These are phyloP conservation scores for Rhodotorula sp. DNA, from an alignment of 1,284 basidiomycete genomes.

Conservation along the genomic window DNA sequence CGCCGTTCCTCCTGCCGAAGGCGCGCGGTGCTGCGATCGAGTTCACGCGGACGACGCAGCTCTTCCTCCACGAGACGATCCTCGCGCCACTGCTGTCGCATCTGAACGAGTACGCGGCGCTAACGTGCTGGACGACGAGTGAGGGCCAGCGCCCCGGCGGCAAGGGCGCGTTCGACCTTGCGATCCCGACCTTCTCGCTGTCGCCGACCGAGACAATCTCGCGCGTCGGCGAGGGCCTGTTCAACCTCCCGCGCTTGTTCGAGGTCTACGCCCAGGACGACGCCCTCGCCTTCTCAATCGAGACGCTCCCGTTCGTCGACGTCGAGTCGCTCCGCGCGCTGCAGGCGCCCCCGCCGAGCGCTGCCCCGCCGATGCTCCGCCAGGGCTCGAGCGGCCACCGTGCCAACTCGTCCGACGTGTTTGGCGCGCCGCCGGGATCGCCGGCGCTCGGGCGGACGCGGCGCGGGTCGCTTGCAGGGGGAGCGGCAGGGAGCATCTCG, in stretches of 20 bases:
- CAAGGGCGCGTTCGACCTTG: constrained; percentile 63
- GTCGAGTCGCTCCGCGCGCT: constrained; percentile 58
- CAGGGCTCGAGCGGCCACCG: constrained; percentile 51
- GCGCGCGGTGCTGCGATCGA: constrained; percentile 64
- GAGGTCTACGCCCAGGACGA: constrained; percentile 92
- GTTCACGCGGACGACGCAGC: constrained; percentile 74
- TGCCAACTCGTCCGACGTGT: constrained; percentile 45
- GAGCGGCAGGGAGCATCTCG: neutral
- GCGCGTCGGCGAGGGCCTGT: constrained; percentile 83
- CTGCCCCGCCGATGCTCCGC: constrained; percentile 29
- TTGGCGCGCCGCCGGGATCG: constrained; percentile 1
- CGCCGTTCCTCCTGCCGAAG: constrained; percentile 59
- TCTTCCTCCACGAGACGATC: constrained; percentile 75
- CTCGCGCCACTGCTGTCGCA: constrained; percentile 78
- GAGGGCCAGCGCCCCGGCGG: constrained; percentile 39
- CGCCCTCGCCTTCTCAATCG: constrained; percentile 82
- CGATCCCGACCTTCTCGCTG: constrained; percentile 89
- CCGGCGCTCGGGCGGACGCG: constrained; percentile 29
- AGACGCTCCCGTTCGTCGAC: constrained; percentile 73
- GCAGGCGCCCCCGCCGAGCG: constrained; percentile 10
- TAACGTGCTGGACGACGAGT: constrained; percentile 66
- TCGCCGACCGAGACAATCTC: constrained; percentile 87
- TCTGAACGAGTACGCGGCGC: constrained; percentile 69
- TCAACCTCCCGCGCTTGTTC: constrained; percentile 89
- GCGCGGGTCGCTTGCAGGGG: constrained; percentile 44